Evolutionary conservation across 2,329 filamentous ascomycete genomes (phyloP).

Genomic region (Blastomyces parvus): DNA sequence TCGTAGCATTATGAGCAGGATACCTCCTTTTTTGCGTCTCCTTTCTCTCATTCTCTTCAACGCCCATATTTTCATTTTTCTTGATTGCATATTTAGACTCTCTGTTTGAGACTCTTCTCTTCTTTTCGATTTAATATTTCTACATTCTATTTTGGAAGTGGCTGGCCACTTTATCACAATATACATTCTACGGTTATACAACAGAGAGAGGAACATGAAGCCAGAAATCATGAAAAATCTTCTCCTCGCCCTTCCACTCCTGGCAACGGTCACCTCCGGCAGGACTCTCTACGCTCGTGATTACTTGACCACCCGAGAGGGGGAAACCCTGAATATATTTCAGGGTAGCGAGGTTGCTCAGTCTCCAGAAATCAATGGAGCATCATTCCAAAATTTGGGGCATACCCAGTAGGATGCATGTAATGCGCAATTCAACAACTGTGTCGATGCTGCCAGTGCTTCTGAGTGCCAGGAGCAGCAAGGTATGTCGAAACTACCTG

Average conservation of each 20-base stretch:
- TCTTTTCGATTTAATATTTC: not conserved
- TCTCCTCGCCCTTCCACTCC: slow-evolving; percentile 3
- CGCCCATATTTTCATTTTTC: not conserved
- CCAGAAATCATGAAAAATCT: slow-evolving; percentile 3
- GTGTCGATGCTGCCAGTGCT: not conserved
- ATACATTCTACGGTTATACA: not conserved
- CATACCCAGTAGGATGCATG: not conserved
- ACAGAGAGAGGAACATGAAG: not conserved
- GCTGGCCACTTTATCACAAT: not conserved
- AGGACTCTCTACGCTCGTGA: slow-evolving; percentile 1
- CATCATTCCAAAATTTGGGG: slow-evolving; percentile 4
- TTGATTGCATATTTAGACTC: too few species aligned
- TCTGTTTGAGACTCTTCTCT: not conserved
- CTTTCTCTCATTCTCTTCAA: not conserved
- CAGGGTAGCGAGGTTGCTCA: not conserved
- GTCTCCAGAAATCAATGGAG: not conserved
- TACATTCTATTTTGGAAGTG: not conserved
- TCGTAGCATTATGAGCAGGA: not conserved
- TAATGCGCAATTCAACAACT: slow-evolving; percentile 5
- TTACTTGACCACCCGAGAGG: not conserved
- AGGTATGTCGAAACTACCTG: not conserved
- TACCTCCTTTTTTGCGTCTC: not conserved
- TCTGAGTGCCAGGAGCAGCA: slow-evolving; percentile 1
- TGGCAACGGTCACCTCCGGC: slow-evolving; percentile 5
- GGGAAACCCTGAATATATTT: not conserved